Conservation (phyloP, 2,329 filamentous ascomycete genomes). For the Venturia nashicola region DNA sequence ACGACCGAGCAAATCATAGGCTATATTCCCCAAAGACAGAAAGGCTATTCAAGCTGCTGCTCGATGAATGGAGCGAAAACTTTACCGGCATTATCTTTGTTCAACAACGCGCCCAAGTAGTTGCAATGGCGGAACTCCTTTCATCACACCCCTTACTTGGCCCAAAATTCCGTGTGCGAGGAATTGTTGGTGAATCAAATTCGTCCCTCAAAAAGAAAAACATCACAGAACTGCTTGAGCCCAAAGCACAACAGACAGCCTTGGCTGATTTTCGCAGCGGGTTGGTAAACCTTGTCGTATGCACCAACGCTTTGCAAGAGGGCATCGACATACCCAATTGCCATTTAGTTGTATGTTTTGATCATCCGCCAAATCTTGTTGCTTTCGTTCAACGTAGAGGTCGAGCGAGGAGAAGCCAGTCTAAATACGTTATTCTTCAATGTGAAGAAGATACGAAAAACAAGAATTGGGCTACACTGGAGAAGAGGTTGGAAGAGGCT, state of each 20-base stretch:
- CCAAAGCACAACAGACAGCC: slow-evolving; percentile 36
- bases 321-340: slow-evolving; percentile 52
- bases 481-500: slow-evolving; percentile 56
- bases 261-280: slow-evolving; percentile 41
- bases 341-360: slow-evolving; percentile 52
- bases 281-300: slow-evolving; percentile 43
- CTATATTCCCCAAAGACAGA: slow-evolving; percentile 24
- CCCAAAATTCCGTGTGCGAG: neutral
- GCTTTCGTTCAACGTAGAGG: slow-evolving; percentile 55
- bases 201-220: slow-evolving; percentile 32
- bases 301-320: slow-evolving; percentile 48
- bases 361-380: slow-evolving; percentile 47
- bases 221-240: slow-evolving; percentile 37
- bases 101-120: slow-evolving; percentile 31
- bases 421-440: slow-evolving; percentile 42
- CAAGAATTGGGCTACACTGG: slow-evolving; percentile 51
- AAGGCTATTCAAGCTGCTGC: slow-evolving; percentile 23
- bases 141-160: slow-evolving; percentile 16
- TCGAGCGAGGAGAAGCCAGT: slow-evolving; percentile 45
- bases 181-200: slow-evolving; percentile 6
- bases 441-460: slow-evolving; percentile 24
- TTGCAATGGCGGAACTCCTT: slow-evolving; percentile 28
- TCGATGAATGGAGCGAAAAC: slow-evolving; percentile 18
- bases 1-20: slow-evolving; percentile 9
- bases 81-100: slow-evolving; percentile 35